Percentiles rank a stretch among this genome's conserved stretches.
Evolutionary conservation across 441 rosid species (phyloP).

Genomic region (Metrosideros polymorpha): DNA sequence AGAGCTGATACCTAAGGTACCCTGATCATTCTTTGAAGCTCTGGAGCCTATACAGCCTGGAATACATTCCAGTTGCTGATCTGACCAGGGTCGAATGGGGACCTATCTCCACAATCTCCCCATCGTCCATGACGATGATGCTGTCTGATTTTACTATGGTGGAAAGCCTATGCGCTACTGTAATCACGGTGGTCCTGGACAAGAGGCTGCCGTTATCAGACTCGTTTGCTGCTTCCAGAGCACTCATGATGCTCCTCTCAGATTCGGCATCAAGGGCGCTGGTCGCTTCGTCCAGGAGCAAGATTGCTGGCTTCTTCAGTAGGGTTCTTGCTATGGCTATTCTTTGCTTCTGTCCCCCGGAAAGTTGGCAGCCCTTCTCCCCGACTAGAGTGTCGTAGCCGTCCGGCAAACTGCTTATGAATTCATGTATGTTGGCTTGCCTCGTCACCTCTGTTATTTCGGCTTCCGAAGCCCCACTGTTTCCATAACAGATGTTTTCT

Average conservation of each 20-base stretch:
- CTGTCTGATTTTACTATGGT: constrained; percentile 40
- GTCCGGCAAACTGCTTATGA: constrained; percentile 40
- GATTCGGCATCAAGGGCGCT: constrained; percentile 59
- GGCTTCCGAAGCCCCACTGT: constrained; percentile 33
- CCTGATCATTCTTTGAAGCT: constrained; percentile 1
- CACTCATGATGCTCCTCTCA: constrained; percentile 41
- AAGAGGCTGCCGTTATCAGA: constrained; percentile 7
- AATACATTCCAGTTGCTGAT: constrained; percentile 33
- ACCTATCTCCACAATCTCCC: constrained; percentile 45
- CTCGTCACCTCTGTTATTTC: constrained; percentile 40
- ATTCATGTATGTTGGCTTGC: constrained; percentile 48
- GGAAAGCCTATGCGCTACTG: constrained; percentile 61
- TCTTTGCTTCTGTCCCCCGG: constrained; percentile 67
- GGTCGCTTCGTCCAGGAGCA: constrained; percentile 68
- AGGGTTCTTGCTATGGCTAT: constrained; percentile 54
- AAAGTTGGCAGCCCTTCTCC: constrained; percentile 67
- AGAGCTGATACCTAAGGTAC: neutral
- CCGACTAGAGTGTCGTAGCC: constrained; percentile 55
- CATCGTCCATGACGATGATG: constrained; percentile 51
- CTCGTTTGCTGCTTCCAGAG: constrained; percentile 25
- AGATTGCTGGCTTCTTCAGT: constrained; percentile 43
- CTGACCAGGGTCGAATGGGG: constrained; percentile 33
- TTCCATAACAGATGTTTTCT: constrained; percentile 33
- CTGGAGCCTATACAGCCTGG: constrained; percentile 36
- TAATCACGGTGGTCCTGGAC: constrained; percentile 36